Conservation (phyloP, 495 filamentous ascomycete species). For the Hyaloscypha variabilis region DNA sequence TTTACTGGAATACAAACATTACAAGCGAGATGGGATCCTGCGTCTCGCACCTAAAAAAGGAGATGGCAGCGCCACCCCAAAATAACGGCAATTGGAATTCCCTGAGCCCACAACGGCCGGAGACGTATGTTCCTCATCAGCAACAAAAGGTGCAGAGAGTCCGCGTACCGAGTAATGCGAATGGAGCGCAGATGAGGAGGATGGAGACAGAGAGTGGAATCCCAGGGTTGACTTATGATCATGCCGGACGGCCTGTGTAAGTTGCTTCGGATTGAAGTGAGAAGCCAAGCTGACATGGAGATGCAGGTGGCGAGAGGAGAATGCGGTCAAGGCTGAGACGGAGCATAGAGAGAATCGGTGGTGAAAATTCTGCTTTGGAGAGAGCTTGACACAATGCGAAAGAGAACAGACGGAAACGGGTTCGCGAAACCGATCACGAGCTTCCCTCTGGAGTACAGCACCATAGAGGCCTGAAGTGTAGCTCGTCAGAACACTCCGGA, state of each 20-base stretch:
- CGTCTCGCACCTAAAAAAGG: constrained; percentile 15
- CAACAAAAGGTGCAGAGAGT: neutral
- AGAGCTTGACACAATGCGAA: neutral
- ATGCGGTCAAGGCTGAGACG: neutral
- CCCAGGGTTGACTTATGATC: constrained; percentile 27
- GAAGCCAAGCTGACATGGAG: neutral
- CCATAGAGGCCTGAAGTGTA: neutral
- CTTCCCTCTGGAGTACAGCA: neutral
- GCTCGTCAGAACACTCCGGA: neutral
- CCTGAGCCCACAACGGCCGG: constrained; percentile 8
- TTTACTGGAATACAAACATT: neutral
- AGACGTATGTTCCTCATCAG: constrained; percentile 1
- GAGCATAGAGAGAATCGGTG: constrained; percentile 15
- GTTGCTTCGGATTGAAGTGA: neutral
- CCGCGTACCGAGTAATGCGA: neutral
- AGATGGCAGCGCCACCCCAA: constrained; percentile 16
- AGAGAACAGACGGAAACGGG: neutral
- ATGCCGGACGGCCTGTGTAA: constrained; percentile 28
- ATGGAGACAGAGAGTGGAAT: constrained; percentile 22
- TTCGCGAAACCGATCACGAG: neutral
- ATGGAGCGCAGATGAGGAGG: constrained; percentile 13
- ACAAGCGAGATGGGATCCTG: constrained; percentile 18
- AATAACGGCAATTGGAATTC: constrained; percentile 14
- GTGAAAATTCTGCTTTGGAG: neutral
- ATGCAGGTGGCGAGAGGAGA: constrained; percentile 24